Evolutionary conservation across 305 asterid genomes (phyloP).

Genomic region (Solanum chacoense): DNA sequence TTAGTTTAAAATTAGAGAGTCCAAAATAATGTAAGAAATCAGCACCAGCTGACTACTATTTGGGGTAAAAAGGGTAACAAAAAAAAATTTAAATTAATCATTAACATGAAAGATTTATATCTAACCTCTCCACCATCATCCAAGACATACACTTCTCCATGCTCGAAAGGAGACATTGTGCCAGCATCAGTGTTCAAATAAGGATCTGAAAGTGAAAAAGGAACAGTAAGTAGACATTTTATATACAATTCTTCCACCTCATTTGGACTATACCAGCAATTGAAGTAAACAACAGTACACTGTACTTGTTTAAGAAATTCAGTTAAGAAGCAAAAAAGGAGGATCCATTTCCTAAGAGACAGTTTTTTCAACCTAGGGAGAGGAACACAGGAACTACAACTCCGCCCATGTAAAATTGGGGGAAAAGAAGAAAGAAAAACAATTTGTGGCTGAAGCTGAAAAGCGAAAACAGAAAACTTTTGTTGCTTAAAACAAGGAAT

Average conservation of each 20-base stretch:
- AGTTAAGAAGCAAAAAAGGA: background rate
- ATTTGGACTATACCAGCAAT: background rate
- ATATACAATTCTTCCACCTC: background rate
- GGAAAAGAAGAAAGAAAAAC: background rate
- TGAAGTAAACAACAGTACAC: background rate
- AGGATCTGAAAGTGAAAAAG: slow-evolving; percentile 44
- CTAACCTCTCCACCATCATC: slow-evolving; percentile 98
- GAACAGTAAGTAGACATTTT: background rate
- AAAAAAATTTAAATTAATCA: background rate
- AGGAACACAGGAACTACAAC: background rate
- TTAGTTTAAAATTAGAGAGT: background rate
- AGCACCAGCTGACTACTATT: background rate
- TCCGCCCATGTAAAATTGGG: background rate
- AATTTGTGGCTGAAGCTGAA: background rate
- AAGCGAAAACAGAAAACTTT: background rate
- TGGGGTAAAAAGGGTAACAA: background rate
- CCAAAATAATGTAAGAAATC: background rate
- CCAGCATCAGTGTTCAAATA: slow-evolving; percentile 89
- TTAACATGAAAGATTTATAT: background rate
- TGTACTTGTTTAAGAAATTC: background rate
- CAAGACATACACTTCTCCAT: slow-evolving; percentile 86
- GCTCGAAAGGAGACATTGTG: slow-evolving; percentile 95
- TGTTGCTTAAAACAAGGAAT: background rate
- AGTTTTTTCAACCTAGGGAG: background rate
- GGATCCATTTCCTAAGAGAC: background rate